Evolutionary conservation across 2,329 filamentous ascomycete genomes (phyloP), one percentile per base, ranked within the genome.

Genomic region (Trichoderma koningii): DNA sequence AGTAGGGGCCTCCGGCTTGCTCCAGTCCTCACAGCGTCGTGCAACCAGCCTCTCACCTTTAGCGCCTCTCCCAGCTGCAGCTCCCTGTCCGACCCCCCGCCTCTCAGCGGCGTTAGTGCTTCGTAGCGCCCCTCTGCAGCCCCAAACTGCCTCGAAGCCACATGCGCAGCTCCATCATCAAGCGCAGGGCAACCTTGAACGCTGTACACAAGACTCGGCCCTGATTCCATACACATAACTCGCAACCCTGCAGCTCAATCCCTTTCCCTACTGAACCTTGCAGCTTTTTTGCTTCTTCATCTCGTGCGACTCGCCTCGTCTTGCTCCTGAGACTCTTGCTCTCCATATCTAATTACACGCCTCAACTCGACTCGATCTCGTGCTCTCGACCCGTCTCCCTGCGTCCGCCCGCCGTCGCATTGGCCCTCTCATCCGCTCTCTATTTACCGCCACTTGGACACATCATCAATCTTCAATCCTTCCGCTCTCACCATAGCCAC

Each of bases 361-460:
- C 15, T 38, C 50, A 7, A 14, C 26, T 34, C 41, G 15, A 53
- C 45, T 53, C 28, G 28, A 5, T 7, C 28, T 30, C 28, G 28
- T 7, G 2, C 55, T 28, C 23, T 26, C 57, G 57, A 61, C 14
- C 38, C 34, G 15, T 19, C 21, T 47, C 17, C 19, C 21, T 38
- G 14, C 48, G 34, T 38, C 9, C 48, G 34, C 34, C 19, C 38
- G 42, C 26, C 17, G 9, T 42, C 38, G 17, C 15, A 52, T 45
- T 62, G 28, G 17, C 44, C 19, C n/a, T 59, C 26, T 19, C 12
- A 19, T 14, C 44, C 50, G 21, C 47, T 7, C 50, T 62, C 23
- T 28, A 28, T 53, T 62, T 53, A 62, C 59, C 59, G 59, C 59
- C 41, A 62, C 59, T 62, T 62, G n/a, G 48, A 45, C 59, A 38